Conservation (phyloP, 352 stramenopile genomes). For the Phytophthora boehmeriae region DNA sequence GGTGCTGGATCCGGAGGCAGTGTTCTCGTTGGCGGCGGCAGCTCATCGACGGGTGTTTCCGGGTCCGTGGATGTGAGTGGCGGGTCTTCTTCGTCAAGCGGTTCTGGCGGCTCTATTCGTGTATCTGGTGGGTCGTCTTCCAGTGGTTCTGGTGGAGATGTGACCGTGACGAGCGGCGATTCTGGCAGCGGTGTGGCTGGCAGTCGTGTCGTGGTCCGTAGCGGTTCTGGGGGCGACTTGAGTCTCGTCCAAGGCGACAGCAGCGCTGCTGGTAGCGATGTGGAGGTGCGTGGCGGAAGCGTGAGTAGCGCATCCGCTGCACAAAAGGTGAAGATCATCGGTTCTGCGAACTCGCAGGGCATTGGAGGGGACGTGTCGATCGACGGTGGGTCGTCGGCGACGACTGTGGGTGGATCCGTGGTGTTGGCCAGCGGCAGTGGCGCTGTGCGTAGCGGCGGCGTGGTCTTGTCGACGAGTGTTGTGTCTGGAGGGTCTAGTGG, state of each 20-base stretch:
- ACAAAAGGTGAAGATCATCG: too few species aligned
- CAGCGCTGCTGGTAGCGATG: too few species aligned
- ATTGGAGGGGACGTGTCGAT: too few species aligned
- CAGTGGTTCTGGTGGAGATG: constrained; percentile 13
- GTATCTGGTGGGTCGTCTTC: constrained; percentile 15
- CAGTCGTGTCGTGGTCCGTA: constrained; percentile 8
- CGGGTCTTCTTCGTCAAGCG: constrained; percentile 15
- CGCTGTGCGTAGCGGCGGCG: too few species aligned
- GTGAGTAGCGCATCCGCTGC: too few species aligned
- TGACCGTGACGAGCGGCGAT: constrained; percentile 13
- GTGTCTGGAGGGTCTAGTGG: too few species aligned
- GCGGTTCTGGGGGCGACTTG: background rate
- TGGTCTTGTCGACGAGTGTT: too few species aligned
- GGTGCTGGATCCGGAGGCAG: background rate
- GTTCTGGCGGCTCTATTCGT: constrained; percentile 6
- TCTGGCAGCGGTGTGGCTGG: background rate
- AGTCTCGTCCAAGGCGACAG: too few species aligned
- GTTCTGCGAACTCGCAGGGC: constrained; percentile 5
- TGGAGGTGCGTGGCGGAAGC: too few species aligned
- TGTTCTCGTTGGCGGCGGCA: constrained; percentile 3
- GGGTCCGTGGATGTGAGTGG: constrained; percentile 3
- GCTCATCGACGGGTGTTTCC: background rate
- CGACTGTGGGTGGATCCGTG: too few species aligned
- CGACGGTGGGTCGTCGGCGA: too few species aligned
- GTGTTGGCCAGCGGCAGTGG: too few species aligned